These are phyloP conservation scores for Linum tenue DNA, from an alignment of 345 rosid genomes.

Conservation along the genomic window DNA sequence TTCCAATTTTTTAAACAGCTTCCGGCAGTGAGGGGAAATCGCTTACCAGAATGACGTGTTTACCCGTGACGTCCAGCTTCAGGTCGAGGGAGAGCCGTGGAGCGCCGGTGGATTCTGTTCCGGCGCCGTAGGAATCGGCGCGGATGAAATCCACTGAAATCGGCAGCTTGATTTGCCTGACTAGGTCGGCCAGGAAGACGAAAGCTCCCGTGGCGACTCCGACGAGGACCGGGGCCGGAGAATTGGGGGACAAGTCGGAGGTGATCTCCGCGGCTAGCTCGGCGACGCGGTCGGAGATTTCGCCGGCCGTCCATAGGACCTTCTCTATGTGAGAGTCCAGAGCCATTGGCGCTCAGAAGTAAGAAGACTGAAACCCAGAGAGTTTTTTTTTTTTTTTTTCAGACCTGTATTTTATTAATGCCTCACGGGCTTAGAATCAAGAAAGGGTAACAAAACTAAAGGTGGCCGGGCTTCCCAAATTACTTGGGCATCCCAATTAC, in stretches of 20 bases:
- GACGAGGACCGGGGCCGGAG: slow-evolving; percentile 48
- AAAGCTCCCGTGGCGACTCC: slow-evolving; percentile 86
- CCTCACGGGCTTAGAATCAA: too few species aligned
- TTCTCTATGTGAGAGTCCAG: slow-evolving; percentile 55
- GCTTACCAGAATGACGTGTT: slow-evolving; percentile 65
- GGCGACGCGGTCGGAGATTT: slow-evolving; percentile 45
- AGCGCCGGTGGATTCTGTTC: slow-evolving; percentile 46
- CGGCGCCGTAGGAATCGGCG: slow-evolving; percentile 66
- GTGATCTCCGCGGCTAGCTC: slow-evolving; percentile 53
- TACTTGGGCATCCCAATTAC: too few species aligned
- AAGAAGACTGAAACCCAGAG: too few species aligned
- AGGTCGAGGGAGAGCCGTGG: slow-evolving; percentile 57
- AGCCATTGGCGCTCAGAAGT: slow-evolving; percentile 16
- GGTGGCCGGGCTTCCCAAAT: too few species aligned
- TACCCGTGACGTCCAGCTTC: slow-evolving; percentile 52
- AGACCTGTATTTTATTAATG: too few species aligned
- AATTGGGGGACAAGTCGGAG: slow-evolving; percentile 27
- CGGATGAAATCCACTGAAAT: slow-evolving; percentile 54
- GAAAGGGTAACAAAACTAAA: too few species aligned
- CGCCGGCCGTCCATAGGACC: slow-evolving; percentile 44
- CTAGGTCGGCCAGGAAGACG: slow-evolving; percentile 75
- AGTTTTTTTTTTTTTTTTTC: too few species aligned
- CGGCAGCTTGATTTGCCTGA: slow-evolving; percentile 48
- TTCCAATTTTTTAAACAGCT: too few species aligned
- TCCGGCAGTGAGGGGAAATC: not conserved